Evolutionary conservation across 2,329 filamentous ascomycete species (phyloP), one percentile per base, ranked within the genome.

Genomic region (Pseudopyricularia cyperi): DNA sequence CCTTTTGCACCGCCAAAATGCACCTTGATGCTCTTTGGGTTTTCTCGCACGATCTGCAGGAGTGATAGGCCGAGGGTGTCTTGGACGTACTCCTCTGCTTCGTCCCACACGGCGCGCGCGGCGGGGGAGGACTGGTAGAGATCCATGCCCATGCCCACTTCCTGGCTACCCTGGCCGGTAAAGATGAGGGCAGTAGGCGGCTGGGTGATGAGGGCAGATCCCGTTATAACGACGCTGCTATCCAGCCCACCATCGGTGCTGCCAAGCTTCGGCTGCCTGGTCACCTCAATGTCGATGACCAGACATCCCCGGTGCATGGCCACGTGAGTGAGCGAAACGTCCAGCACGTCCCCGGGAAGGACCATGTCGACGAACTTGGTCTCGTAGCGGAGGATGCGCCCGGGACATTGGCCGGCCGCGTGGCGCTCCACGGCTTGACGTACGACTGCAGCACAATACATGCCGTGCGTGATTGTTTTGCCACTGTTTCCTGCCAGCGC

Each of bases 131-230:
- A 55, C 12, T 46, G 7, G 9, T 70, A 70, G n/a, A 71, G 56
- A n/a, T 64, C 63, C 67, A 70, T 70, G 1, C 69, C 68, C 69
- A 71, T 71, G 9, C 58, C 59, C 15, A 60, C 54, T 46, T 62
- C 59, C 53, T 70, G 68, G 35, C 62, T 65, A 6, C 69, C 69
- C 53, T 71, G 69, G 1, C 69, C 69, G 7, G 65, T 68, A 52
- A 71, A 71, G 12, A 70, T 44, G 48, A 65, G 66, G 1, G 66
- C 63, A 3, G 68, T 67, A 3, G 52, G 52, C 3, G 56, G 55
- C 28, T 48, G 46, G 2, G 24, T 17, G 26, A 48, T 4, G 3
- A 17, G 2, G 7, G 28, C 46, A 3, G 9, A 11, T 12, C 24
- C 46, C 9, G 1, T 12, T 1, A 48, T 26, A 6, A 48, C 46